These are phyloP conservation scores for Suillus plorans DNA, from an alignment of 768 basidiomycete genomes.

Conservation along the genomic window DNA sequence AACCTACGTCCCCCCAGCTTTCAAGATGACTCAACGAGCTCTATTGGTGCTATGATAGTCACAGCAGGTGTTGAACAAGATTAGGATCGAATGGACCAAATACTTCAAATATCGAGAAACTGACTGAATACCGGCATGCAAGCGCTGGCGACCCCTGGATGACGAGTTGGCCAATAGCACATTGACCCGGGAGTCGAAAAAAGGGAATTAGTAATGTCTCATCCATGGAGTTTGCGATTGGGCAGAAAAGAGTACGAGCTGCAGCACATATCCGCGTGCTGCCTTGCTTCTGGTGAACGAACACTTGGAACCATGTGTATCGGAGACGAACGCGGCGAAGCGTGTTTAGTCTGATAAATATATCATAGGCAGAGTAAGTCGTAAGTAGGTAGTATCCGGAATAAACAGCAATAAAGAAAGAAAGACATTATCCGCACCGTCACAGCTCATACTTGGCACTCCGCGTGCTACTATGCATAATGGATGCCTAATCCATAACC, in stretches of 20 bases:
- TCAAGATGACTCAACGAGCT: not conserved
- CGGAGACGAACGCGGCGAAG: no score
- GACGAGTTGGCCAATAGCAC: not conserved
- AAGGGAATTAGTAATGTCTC: not conserved
- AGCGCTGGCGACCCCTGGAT: not conserved
- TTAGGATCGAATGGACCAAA: not conserved
- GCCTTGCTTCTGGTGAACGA: not conserved
- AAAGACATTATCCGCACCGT: not conserved
- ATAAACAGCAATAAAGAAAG: slow-evolving; percentile 1
- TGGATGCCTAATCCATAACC: slow-evolving; percentile 45
- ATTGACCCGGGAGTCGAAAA: not conserved
- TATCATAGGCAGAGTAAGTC: not conserved
- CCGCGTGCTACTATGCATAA: not conserved
- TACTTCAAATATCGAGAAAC: not conserved
- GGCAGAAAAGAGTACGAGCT: not conserved
- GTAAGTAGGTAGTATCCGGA: not conserved
- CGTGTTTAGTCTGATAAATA: not conserved
- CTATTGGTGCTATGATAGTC: not conserved
- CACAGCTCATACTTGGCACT: not conserved
- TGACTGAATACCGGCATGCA: not conserved
- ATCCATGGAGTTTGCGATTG: not conserved
- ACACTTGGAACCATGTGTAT: not conserved
- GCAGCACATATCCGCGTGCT: not conserved
- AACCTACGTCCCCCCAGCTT: not conserved
- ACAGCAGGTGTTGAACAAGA: not conserved